Base-by-base conservation (phyloP, 441 rosid genomes). In the Hura crepitans region DNA sequence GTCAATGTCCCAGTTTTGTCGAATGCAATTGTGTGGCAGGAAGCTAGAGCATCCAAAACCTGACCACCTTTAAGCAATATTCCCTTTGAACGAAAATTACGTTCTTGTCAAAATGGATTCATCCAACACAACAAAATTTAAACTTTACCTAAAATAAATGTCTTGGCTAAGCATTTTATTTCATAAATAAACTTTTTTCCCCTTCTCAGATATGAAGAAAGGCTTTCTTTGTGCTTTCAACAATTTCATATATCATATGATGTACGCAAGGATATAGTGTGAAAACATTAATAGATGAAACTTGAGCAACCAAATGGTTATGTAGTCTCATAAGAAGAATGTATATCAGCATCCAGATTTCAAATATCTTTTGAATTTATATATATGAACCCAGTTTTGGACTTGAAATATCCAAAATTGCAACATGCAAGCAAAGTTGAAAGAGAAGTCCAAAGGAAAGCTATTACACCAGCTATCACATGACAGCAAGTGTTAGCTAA, bases 1-100 rank as follows among this genome's bases (percentile, higher is more conserved):
- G 98, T 93, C 83, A 93, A 79, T 63, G 98, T 90, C 75, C 98
- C 98, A 37, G 98, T 93, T 87, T 93, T 93, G 80, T 93, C 98
- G 83, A 93, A 93, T 53, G 96, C 98, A 83, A 90, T 77, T 49
- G 92, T 84, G 58, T 79, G 94, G 81, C 98, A 91, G 73, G 91
- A 86, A 58, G 98, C 90, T 33, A 93, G 83, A 78, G 97, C 98
- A 80, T 93, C 97, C 60, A 93, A 82, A 70, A 93, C 92, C 69
- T 90, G 97, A 57, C 85, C 97, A 77, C 97, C 98, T 84, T 87
- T 93, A 65, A 93, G 89, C 83, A 89, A 85, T 81, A 93, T 93
- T 28, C 98, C 96, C 98, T 93, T 71, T 60, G 64, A 51, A 74
- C 45, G 71, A 67, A 70, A 27, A 79, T 12, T 56, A 54, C 62